Base-by-base conservation (phyloP, 306 rosid genomes). In the Acmispon strigosus region DNA sequence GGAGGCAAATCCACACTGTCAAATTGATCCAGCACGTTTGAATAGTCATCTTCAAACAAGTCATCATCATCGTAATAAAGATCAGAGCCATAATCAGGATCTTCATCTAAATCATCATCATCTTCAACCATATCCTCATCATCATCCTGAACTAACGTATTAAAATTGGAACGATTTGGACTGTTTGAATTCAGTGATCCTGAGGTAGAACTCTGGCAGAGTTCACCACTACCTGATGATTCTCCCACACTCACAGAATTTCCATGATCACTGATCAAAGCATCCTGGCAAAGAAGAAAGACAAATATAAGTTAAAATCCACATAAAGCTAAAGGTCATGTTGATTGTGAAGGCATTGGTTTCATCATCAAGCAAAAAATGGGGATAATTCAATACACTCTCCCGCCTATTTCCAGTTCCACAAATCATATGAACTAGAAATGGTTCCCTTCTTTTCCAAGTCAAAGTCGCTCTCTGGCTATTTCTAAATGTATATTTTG, bases 1-100 rank as follows among this genome's bases (percentile, higher is more conserved):
- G 94, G 79, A 66, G 96, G 96, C 63, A 87, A 84, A 81, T 90
- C 85, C 85, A 80, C 96, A 57, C 20, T 82, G 80, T 90, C 96
- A 83, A 90, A 88, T 7, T 90, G 89, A 53, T 82, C 78, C 80
- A 82, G 88, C 86, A 90, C 71, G 17, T 27, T 67, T 5, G 68
- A 20, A 63, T 82, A 85, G 36, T 80, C 72, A 49, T 88, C 86
- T 65, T 78, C 85, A 44, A 20, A 71, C 51, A 73, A 44, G 48
- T 55, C 67, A 1, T 77, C 78, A 16, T 86, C 84, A 65, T 82
- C 29, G 27, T 82, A 82, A 14, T 82, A 76, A 49, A 36, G 71
- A 52, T 78, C 82, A 50, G 63, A 77, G 63, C 6, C 72, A 64
- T 72, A 32, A 34, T 72, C 84, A 29, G 67, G 70, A 56, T 82